A percentile compares a stretch with the other conserved stretches of the same genome.
These are phyloP conservation scores for Xylariaceae sp. DNA, from an alignment of 2,329 filamentous ascomycete species.

Conservation along the genomic window DNA sequence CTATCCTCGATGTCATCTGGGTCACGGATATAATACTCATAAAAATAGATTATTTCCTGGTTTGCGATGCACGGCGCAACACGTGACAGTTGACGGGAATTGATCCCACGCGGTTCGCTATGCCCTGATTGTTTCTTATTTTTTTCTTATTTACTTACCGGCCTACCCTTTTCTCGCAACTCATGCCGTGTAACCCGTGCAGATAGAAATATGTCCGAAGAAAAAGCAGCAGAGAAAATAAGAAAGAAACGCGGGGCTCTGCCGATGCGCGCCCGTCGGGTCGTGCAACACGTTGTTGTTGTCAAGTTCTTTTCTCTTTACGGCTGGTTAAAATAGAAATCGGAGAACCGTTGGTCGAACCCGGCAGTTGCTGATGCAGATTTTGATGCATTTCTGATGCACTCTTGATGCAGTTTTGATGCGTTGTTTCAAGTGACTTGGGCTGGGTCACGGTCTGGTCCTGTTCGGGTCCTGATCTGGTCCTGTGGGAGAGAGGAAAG, in stretches of 20 bases:
- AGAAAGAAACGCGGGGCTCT: neutral
- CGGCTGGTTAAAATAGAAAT: no score
- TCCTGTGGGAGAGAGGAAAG: constrained; percentile 7
- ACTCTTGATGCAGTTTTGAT: neutral
- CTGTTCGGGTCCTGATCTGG: constrained; percentile 9
- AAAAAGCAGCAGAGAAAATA: no score
- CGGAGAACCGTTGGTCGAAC: neutral
- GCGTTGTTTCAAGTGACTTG: constrained; percentile 11
- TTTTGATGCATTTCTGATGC: constrained; percentile 4
- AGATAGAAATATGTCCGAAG: neutral
- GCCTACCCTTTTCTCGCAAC: no score
- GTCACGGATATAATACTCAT: neutral
- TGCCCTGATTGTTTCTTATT: neutral
- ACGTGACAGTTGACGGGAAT: neutral
- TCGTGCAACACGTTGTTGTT: neutral
- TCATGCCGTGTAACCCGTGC: neutral
- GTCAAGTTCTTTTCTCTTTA: neutral
- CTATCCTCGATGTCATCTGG: neutral
- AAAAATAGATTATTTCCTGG: neutral
- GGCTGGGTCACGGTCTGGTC: constrained; percentile 15
- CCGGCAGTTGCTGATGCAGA: neutral
- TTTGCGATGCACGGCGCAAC: neutral
- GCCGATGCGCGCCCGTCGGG: neutral
- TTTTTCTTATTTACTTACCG: neutral
- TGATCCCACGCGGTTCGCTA: neutral